Evolutionary conservation across 208 protist genomes (phyloP).

Genomic region (Trypanosoma rangeli): DNA sequence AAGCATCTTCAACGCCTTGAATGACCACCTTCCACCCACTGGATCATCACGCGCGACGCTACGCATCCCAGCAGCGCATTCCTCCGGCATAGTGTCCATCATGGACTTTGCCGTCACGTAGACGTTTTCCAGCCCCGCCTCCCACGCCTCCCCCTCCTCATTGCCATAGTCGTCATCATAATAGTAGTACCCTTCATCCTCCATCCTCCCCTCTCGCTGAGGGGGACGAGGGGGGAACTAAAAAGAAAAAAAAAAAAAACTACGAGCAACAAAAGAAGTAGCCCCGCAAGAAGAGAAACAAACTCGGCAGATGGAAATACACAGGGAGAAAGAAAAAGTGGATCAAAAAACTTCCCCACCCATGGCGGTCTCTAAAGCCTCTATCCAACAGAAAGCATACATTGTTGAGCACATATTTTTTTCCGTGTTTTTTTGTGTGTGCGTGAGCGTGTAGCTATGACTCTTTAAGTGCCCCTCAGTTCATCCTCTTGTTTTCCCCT

Average conservation of each 20-base stretch:
- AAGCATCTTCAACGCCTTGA: slow-evolving; percentile 95
- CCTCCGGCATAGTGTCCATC: slow-evolving; percentile 62
- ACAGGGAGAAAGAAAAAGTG: not conserved
- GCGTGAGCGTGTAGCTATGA: not conserved
- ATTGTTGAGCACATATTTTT: slow-evolving; percentile 5
- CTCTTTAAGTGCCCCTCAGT: not conserved
- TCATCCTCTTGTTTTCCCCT: not conserved
- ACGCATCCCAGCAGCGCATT: slow-evolving; percentile 71
- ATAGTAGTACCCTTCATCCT: slow-evolving; percentile 81
- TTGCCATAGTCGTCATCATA: slow-evolving; percentile 81
- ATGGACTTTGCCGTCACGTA: slow-evolving; percentile 86
- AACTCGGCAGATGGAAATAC: slow-evolving; percentile 4
- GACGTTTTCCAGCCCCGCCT: slow-evolving; percentile 76
- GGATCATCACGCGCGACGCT: slow-evolving; percentile 83
- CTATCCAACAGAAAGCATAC: not conserved
- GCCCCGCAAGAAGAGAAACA: slow-evolving; percentile 8
- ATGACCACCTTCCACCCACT: slow-evolving; percentile 84
- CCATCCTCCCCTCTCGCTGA: slow-evolving; percentile 14
- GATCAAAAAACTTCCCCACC: not conserved
- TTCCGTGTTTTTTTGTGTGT: not conserved
- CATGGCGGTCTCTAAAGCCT: not conserved
- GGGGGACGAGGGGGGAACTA: slow-evolving; percentile 10
- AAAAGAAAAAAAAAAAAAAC: slow-evolving; percentile 6
- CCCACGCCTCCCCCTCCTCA: slow-evolving; percentile 57
- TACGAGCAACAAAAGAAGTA: slow-evolving; percentile 12